Evolutionary conservation across 306 rosid genomes (phyloP).

Genomic region (Leucaena leucocephala): DNA sequence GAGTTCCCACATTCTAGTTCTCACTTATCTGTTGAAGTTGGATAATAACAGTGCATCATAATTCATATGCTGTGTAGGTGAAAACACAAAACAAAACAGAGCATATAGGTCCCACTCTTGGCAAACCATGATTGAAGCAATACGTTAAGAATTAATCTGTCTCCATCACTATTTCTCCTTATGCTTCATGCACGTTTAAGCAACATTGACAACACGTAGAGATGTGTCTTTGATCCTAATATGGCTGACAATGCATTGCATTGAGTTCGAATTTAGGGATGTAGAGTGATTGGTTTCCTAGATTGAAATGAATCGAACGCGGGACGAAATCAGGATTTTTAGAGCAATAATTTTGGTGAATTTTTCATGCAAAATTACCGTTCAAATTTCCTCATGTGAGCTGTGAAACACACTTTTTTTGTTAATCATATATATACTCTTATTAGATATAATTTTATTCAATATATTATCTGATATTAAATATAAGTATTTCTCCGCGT

Average conservation of each 20-base stretch:
- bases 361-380: no score
- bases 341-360: no score
- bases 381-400: no score
- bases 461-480: no score
- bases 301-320: neutral
- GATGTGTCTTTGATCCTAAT: neutral
- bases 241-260: neutral
- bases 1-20: conserved; percentile 18
- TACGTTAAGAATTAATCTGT: neutral
- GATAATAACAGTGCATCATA: neutral
- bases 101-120: neutral
- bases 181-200: neutral
- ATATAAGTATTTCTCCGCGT: no score
- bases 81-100: neutral
- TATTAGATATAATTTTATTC: no score
- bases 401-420: no score
- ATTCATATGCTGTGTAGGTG: neutral
- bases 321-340: neutral
- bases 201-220: neutral
- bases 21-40: conserved; percentile 3
- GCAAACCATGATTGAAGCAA: neutral
- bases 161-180: neutral
- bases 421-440: no score
- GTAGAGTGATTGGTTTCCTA: no score
- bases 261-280: neutral